phyloP scores from a whole-genome alignment of 805 yeast species.

The Yarrowia osloensis region DNA sequence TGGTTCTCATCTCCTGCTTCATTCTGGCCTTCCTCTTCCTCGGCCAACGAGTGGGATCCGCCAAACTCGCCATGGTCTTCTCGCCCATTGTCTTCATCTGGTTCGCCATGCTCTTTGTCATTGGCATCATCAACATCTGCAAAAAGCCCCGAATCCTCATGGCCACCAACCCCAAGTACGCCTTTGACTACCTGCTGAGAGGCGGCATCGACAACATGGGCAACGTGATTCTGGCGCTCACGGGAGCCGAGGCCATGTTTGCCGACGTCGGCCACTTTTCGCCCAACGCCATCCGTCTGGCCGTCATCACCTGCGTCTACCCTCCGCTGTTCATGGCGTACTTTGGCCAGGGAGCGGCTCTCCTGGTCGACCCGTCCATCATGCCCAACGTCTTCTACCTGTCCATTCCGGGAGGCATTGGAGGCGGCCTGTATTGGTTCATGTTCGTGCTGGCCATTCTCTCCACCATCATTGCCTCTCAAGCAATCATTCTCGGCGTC shows the following conservation, averaged over 20 bases:
- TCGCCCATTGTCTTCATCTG: conserved; percentile 59
- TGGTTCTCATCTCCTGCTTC: conserved; percentile 52
- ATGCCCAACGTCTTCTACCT: conserved; percentile 28
- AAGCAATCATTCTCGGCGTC: conserved; percentile 59
- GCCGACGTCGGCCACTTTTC: conserved; percentile 64
- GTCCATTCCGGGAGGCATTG: conserved; percentile 18
- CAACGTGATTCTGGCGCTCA: conserved; percentile 56
- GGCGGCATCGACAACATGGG: conserved; percentile 48
- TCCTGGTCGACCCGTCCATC: conserved; percentile 1
- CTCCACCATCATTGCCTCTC: conserved; percentile 61
- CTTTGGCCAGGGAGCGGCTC: conserved; percentile 57
- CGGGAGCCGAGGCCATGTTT: conserved; percentile 67
- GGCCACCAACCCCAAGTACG: conserved; percentile 55
- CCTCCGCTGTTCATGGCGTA: conserved; percentile 55
- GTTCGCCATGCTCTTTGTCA: conserved; percentile 49
- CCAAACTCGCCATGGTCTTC: conserved; percentile 50
- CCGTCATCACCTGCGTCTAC: conserved; percentile 52
- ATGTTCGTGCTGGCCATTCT: conserved; percentile 54
- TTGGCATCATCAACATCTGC: conserved; percentile 51
- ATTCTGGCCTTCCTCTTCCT: conserved; percentile 51
- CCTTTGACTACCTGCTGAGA: conserved; percentile 47
- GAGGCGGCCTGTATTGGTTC: conserved; percentile 25
- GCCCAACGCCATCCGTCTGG: conserved; percentile 51
- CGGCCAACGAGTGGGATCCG: conserved; percentile 54
- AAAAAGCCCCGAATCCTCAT: conserved; percentile 48